Evolutionary conservation across 148 eudicot species (phyloP), one percentile per base, ranked within the genome.

Genomic region (Linanthus parryae): DNA sequence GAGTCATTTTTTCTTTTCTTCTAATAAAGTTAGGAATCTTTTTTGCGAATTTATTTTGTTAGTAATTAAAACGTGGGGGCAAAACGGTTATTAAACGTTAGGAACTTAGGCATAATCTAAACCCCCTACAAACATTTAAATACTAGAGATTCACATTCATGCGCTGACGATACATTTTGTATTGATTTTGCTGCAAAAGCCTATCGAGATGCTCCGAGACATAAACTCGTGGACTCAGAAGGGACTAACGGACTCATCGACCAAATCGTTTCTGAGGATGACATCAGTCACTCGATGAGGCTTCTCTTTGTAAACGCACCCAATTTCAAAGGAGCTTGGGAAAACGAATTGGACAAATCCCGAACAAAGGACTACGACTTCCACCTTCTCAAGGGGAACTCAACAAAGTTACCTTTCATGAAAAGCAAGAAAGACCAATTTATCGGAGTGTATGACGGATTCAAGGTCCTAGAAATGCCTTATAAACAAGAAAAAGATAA

Each of bases 241-340:
- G 59, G 65, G 50, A 90, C 97, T 44, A 80, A 36, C 62, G 97
- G 94, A 48, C 86, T 86, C 48, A 76, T 91, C 42, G 83, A 78
- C 54, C 88, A 79, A 11, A 51, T 91, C 35, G 92, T 91, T 52
- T 89, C 97, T 52, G 48, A 75, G 18, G 94, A 84, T 15, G 68
- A 92, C 24, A 81, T 85, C 9, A 89, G 83, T 29, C 37, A 34
- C 51, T 51, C 73, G 2, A 86, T 95, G 20, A 70, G 78, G 64
- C 89, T 91, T 39, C 69, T 91, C 54, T 81, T 85, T 67, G 78
- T 95, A 18, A 91, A 86, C 50, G 97, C 88, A 1, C 48, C 86
- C 19, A 85, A 91, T 64, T 91, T 80, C 55, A 91, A 91, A 54
- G 97, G 97, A 41, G 70, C 80, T 12, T 91, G 97, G 97, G 54